Evolutionary conservation across 257 asterid genomes (phyloP).

Genomic region (Capsicum chinense): DNA sequence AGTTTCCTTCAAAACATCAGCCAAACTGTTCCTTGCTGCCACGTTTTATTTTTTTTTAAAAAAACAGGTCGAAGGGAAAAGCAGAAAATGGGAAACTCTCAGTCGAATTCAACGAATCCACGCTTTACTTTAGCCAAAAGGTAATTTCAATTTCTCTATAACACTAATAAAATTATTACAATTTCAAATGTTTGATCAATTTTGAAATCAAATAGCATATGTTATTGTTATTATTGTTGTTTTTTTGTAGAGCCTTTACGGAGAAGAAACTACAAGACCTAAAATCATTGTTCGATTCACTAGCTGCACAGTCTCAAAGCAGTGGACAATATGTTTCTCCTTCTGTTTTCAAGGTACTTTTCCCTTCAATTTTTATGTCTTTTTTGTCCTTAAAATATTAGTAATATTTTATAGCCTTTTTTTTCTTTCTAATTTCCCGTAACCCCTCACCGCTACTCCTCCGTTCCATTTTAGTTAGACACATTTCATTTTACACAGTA

Average conservation of each 20-base stretch:
- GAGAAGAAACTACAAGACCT: slow-evolving; percentile 66
- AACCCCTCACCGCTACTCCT: no score
- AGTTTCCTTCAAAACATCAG: not conserved
- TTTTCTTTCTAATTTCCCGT: no score
- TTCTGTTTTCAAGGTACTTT: slow-evolving; percentile 71
- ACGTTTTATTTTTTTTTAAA: not conserved
- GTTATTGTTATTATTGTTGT: not conserved
- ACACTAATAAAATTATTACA: not conserved
- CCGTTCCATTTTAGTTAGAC: no score
- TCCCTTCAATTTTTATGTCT: not conserved
- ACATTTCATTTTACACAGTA: no score
- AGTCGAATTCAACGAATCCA: slow-evolving; percentile 61
- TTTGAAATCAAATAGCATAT: not conserved
- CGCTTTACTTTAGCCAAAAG: slow-evolving; percentile 62
- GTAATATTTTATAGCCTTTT: no score
- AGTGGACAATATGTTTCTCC: slow-evolving; percentile 56
- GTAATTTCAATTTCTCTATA: slow-evolving; percentile 38
- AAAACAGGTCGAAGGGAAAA: not conserved
- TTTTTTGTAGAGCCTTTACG: slow-evolving; percentile 68
- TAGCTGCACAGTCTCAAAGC: slow-evolving; percentile 70
- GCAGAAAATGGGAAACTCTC: slow-evolving; percentile 70
- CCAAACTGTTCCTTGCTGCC: not conserved
- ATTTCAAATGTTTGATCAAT: not conserved
- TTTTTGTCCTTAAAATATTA: no score
- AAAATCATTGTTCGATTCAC: slow-evolving; percentile 65